phyloP scores from a whole-genome alignment of 2,329 filamentous ascomycete genomes.

The Macrophomina phaseolina region DNA sequence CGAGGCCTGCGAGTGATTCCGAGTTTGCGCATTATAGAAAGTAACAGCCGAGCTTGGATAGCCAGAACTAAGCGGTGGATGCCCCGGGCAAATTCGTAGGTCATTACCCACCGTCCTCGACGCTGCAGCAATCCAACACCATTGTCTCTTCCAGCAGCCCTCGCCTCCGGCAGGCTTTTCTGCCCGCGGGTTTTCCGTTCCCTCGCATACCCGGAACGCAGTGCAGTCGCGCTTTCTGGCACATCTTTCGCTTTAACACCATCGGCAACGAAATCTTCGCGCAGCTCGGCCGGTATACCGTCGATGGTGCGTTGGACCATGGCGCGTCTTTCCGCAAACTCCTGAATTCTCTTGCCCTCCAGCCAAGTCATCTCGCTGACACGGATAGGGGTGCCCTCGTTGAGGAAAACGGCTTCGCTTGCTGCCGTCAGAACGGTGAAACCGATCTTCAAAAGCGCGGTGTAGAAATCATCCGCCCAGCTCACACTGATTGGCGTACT shows the following conservation, averaged over 20 bases:
- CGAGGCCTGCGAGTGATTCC: constrained; percentile 67
- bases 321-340: constrained; percentile 65
- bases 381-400: constrained; percentile 80
- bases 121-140: constrained; percentile 82
- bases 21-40: constrained; percentile 62
- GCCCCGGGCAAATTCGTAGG: constrained; percentile 74
- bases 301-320: constrained; percentile 45
- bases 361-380: constrained; percentile 85
- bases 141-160: constrained; percentile 49
- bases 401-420: constrained; percentile 93
- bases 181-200: constrained; percentile 67
- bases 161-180: constrained; percentile 47
- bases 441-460: constrained; percentile 81
- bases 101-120: constrained; percentile 78
- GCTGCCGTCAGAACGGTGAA: constrained; percentile 91
- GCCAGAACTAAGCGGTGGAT: constrained; percentile 71
- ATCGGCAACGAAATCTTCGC: constrained; percentile 47
- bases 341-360: constrained; percentile 81
- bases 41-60: constrained; percentile 61
- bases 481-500: constrained; percentile 72
- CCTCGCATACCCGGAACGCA: constrained; percentile 63
- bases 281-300: constrained; percentile 50
- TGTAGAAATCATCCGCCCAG: constrained; percentile 94
- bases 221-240: constrained; percentile 40
- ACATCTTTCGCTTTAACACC: constrained; percentile 41